phyloP scores from a whole-genome alignment of 768 basidiomycete genomes.

The Astraeus odoratus region DNA sequence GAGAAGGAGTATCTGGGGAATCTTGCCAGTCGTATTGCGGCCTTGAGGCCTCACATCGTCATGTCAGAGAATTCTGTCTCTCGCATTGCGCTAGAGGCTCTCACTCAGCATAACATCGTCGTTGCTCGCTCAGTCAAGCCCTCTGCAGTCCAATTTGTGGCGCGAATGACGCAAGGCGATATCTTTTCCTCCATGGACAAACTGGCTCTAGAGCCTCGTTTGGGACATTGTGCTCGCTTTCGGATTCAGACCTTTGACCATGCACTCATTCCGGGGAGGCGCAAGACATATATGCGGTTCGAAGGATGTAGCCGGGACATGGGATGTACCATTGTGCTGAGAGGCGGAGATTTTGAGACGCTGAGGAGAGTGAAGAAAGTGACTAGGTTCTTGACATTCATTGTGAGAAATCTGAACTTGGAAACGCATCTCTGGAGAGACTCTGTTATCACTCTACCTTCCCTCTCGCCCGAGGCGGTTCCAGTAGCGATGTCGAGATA shows the following conservation, averaged over 20 bases:
- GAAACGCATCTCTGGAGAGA: slow-evolving; percentile 95
- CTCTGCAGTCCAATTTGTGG: slow-evolving; percentile 78
- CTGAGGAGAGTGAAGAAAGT: slow-evolving; percentile 86
- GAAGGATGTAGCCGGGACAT: slow-evolving; percentile 91
- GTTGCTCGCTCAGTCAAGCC: slow-evolving; percentile 88
- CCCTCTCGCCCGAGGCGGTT: slow-evolving; percentile 58
- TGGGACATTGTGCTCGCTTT: slow-evolving; percentile 84
- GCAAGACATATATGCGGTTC: slow-evolving; percentile 98
- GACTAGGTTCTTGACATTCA: slow-evolving; percentile 85
- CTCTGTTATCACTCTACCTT: slow-evolving; percentile 69
- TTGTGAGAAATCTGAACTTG: slow-evolving; percentile 88
- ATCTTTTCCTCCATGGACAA: slow-evolving; percentile 95
- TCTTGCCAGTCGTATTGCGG: slow-evolving; percentile 83
- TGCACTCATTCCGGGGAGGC: slow-evolving; percentile 81
- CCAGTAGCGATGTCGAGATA: slow-evolving; percentile 32
- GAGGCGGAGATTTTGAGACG: slow-evolving; percentile 79
- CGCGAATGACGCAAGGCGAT: slow-evolving; percentile 93
- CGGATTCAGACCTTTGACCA: slow-evolving; percentile 94
- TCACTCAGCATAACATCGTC: slow-evolving; percentile 79
- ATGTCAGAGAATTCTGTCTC: slow-evolving; percentile 91
- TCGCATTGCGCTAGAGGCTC: slow-evolving; percentile 79
- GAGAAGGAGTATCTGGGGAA: slow-evolving; percentile 91
- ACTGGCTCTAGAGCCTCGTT: slow-evolving; percentile 78
- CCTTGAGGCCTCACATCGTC: slow-evolving; percentile 85
- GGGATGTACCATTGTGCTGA: slow-evolving; percentile 89